phyloP scores from a whole-genome alignment of 208 protist species.

The Zelonia costaricensis region DNA sequence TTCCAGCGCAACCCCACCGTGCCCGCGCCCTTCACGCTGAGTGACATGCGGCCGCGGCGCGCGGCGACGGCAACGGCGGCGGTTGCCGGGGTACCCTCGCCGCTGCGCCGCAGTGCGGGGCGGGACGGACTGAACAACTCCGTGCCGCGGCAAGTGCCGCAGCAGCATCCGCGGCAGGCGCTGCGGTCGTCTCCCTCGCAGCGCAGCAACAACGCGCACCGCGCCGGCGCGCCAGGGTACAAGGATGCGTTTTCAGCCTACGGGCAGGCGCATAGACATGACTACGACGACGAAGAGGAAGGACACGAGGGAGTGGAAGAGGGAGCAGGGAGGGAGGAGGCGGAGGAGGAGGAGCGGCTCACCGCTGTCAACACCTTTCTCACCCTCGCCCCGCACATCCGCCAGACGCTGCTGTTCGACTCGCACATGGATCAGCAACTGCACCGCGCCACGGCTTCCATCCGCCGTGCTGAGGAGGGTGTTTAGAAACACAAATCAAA shows the following conservation, averaged over 20 bases:
- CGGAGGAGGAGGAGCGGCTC: neutral
- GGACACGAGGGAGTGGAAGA: no score
- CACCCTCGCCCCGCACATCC: slow-evolving; percentile 37
- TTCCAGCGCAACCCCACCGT: slow-evolving; percentile 40
- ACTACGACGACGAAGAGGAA: no score
- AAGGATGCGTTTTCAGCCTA: no score
- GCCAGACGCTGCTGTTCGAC: slow-evolving; percentile 42
- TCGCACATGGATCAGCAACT: slow-evolving; percentile 37
- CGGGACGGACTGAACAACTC: no score
- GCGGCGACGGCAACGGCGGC: neutral
- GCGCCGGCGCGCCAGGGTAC: no score
- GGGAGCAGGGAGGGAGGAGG: neutral
- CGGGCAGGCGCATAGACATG: no score
- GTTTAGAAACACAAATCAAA: no score
- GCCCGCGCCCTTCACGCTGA: slow-evolving; percentile 48
- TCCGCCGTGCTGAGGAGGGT: slow-evolving; percentile 7
- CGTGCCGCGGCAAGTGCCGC: no score
- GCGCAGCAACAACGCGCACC: no score
- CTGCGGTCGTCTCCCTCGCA: no score
- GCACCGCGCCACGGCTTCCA: slow-evolving; percentile 24
- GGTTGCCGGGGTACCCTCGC: slow-evolving; percentile 5
- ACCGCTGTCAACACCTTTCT: slow-evolving; percentile 39
- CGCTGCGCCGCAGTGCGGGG: neutral
- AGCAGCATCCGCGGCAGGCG: no score
- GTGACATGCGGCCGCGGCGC: slow-evolving; percentile 9